Conservation (phyloP, 2,329 filamentous ascomycete species). For the Epicoccum sorghinum region DNA sequence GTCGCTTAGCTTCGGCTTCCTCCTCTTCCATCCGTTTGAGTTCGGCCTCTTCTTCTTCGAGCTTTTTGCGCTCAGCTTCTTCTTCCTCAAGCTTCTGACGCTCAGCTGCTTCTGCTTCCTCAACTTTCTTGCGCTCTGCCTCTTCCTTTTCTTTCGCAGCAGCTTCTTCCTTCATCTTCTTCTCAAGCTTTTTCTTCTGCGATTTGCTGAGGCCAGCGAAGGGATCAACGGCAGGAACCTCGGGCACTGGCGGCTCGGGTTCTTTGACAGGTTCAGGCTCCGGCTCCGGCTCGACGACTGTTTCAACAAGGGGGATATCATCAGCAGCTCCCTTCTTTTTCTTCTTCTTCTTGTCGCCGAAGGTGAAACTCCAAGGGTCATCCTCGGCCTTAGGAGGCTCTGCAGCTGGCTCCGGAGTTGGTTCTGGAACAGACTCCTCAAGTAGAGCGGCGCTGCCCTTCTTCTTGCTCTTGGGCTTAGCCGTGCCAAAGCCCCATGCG, state of each 20-base stretch:
- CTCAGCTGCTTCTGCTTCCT: conserved; percentile 30
- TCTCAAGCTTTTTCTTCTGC: conserved; percentile 38
- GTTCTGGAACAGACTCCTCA: conserved; percentile 27
- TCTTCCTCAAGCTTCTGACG: conserved; percentile 26
- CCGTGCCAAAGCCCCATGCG: conserved; percentile 44
- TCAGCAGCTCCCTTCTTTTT: conserved; percentile 35
- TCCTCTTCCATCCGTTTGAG: conserved; percentile 17
- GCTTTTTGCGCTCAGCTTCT: conserved; percentile 25
- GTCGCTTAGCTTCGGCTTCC: conserved; percentile 33
- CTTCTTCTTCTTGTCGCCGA: conserved; percentile 39
- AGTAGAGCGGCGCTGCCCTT: conserved; percentile 34
- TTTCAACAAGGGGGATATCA: conserved; percentile 15
- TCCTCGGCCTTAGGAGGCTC: conserved; percentile 32
- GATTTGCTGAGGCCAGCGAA: conserved; percentile 38
- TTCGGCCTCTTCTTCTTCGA: conserved; percentile 32
- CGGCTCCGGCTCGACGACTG: conserved; percentile 30
- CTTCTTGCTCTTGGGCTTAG: conserved; percentile 53
- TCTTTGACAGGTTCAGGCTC: conserved; percentile 25
- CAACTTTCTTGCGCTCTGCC: no score
- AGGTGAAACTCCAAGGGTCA: conserved; percentile 37
- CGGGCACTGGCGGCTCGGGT: conserved; percentile 46
- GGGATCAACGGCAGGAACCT: conserved; percentile 43
- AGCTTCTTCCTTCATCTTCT: conserved; percentile 47
- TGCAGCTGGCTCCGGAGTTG: conserved; percentile 32
- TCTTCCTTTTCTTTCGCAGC: conserved; percentile 30